Evolutionary conservation across 208 protist genomes (phyloP), one percentile per base, ranked within the genome.

Genomic region (Crithidia brevicula): DNA sequence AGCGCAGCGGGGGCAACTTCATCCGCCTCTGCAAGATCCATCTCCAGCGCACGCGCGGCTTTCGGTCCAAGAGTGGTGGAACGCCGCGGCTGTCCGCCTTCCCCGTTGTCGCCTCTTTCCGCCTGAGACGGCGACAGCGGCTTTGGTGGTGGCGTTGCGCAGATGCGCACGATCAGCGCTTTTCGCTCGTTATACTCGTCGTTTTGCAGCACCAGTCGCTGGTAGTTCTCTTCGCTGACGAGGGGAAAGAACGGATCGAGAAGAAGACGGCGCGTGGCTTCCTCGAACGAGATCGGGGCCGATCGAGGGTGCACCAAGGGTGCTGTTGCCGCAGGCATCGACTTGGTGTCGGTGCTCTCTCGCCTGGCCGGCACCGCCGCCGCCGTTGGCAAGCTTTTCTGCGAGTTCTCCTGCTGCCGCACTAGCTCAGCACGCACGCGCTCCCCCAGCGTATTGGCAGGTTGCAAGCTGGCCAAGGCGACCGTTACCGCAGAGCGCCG

Each of bases 141-240:
- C 28, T 53, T 25, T 20, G 60, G 42, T 18, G 62, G 25, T 22
- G 50, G 49, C 11, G 31, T 46, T 3, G 65, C 50, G n/a, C 20
- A n/a, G 33, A 68, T 52, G 28, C 50, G 27, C 27, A 42, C 49
- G 46, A 67, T 43, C 43, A 81, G 50, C 23, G 11, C 46, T 13
- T 60, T 58, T 31, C 79, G 79, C 7, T 33, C 30, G 22, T 70
- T 80, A 68, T 89, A 86, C 72, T 94, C 88, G 50, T 81, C 71
- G 65, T 94, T 81, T 23, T 49, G 30, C 34, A 94, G 50, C n/a
- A 85, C 54, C 34, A 94, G 70, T 2, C 88, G 83, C 57, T 83
- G 74, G 67, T 80, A 86, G 78, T 94, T 92, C 60, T 94, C 89
- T 51, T 92, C 89, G 68, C 85, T 81, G 22, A 80, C 36, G 49